A percentile compares a stretch with the other conserved stretches of the same genome.
Evolutionary conservation across 2,329 filamentous ascomycete species (phyloP).

Genomic region (Leptographium wingfieldii): DNA sequence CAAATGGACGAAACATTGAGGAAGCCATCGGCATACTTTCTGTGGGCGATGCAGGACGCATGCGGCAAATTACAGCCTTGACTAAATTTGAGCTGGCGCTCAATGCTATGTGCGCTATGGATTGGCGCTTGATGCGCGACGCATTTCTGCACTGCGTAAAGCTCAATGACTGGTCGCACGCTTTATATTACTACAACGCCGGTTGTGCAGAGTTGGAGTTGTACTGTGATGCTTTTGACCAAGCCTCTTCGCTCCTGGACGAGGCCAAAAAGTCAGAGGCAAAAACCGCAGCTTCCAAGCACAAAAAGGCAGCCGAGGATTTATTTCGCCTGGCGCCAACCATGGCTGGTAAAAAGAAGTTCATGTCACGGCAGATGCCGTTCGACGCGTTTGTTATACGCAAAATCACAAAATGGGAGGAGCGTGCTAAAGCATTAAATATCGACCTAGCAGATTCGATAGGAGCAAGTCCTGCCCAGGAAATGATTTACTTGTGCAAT

Average conservation of each 20-base stretch:
- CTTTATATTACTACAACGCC: constrained; percentile 80
- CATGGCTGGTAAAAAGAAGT: constrained; percentile 70
- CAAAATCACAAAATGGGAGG: constrained; percentile 83
- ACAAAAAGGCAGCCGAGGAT: constrained; percentile 54
- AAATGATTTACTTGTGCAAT: constrained; percentile 93
- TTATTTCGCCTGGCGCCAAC: constrained; percentile 59
- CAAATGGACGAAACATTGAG: constrained; percentile 52
- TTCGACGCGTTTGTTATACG: constrained; percentile 77
- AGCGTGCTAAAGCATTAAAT: constrained; percentile 52
- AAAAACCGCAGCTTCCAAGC: constrained; percentile 28
- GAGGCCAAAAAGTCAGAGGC: constrained; percentile 12
- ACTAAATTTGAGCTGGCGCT: constrained; percentile 76
- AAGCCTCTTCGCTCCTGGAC: constrained; percentile 15
- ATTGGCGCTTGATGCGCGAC: constrained; percentile 61
- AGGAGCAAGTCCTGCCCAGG: constrained; percentile 67
- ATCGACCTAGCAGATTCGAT: constrained; percentile 67
- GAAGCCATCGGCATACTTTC: constrained; percentile 55
- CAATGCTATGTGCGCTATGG: constrained; percentile 64
- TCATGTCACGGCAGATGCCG: constrained; percentile 81
- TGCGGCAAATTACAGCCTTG: constrained; percentile 81
- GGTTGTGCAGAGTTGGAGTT: constrained; percentile 67
- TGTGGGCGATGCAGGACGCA: constrained; percentile 48
- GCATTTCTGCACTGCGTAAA: constrained; percentile 64
- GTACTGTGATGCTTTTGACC: constrained; percentile 52
- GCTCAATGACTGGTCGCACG: constrained; percentile 83